These are phyloP conservation scores for Besnoitia besnoiti DNA, from an alignment of 169 alveolate species.

Conservation along the genomic window DNA sequence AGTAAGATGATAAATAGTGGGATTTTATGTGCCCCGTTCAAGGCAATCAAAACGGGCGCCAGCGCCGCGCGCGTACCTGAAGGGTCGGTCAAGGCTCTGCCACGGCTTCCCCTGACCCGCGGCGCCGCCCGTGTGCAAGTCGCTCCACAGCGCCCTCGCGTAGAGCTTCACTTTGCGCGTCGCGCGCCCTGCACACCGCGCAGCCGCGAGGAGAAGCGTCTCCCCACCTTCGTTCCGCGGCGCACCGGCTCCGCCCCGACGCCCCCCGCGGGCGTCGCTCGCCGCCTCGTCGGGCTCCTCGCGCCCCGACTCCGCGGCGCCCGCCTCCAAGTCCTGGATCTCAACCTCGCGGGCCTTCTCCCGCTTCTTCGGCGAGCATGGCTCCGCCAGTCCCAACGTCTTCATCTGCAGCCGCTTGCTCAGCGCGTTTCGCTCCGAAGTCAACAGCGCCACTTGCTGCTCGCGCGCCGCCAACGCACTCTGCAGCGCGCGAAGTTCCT, in stretches of 20 bases:
- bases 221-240: neutral
- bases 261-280: no score
- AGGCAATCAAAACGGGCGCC: no score
- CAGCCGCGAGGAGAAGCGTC: neutral
- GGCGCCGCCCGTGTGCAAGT: neutral
- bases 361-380: neutral
- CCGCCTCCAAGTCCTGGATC: neutral
- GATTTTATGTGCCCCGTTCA: no score
- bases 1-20: no score
- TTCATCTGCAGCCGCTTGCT: neutral
- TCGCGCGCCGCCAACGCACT: neutral
- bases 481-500: neutral
- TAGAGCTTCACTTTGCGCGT: neutral
- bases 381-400: neutral
- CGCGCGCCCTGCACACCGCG: neutral
- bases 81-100: neutral
- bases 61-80: no score
- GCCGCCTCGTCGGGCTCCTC: no score
- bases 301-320: no score
- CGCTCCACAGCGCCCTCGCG: constrained; percentile 14
- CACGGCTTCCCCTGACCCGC: neutral
- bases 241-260: neutral
- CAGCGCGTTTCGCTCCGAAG: constrained; percentile 19
- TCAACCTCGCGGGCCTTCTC: neutral
- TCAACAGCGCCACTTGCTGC: neutral